phyloP scores from a whole-genome alignment of 129 eudicot genomes.

The Helichrysum umbraculigerum region DNA sequence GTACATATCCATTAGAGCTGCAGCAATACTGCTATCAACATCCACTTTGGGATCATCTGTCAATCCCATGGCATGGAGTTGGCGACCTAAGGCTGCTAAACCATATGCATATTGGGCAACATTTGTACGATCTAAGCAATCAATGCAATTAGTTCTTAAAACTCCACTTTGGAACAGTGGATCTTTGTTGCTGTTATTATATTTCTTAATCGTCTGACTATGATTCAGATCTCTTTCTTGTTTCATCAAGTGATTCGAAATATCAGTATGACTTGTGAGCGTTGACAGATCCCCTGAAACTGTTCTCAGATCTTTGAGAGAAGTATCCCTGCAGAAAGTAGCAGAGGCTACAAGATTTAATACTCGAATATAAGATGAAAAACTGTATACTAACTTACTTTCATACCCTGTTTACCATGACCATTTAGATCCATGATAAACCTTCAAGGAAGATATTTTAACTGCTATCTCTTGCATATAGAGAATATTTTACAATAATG shows the following conservation, averaged over 20 bases:
- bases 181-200: constrained; percentile 37
- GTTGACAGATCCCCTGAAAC: constrained; percentile 66
- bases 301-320: constrained; percentile 73
- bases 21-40: constrained; percentile 86
- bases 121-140: constrained; percentile 94
- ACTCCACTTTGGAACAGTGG: constrained; percentile 89
- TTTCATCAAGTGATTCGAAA: constrained; percentile 32
- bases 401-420: constrained; percentile 9
- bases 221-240: constrained; percentile 51
- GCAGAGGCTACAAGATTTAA: constrained; percentile 6
- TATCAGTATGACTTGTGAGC: constrained; percentile 48
- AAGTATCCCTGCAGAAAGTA: constrained; percentile 63
- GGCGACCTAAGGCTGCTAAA: constrained; percentile 86
- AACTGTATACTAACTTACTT: not conserved
- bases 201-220: constrained; percentile 34
- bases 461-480: not conserved
- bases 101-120: constrained; percentile 99
- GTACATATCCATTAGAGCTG: constrained; percentile 93
- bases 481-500: too few species aligned
- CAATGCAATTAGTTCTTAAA: constrained; percentile 92
- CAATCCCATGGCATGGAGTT: constrained; percentile 84
- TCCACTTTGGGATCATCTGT: constrained; percentile 76
- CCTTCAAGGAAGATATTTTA: not conserved
- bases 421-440: constrained; percentile 3
- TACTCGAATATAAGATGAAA: constrained; percentile 1